phyloP scores from a whole-genome alignment of 805 yeast species.

The Komagataella kurtzmanii region DNA sequence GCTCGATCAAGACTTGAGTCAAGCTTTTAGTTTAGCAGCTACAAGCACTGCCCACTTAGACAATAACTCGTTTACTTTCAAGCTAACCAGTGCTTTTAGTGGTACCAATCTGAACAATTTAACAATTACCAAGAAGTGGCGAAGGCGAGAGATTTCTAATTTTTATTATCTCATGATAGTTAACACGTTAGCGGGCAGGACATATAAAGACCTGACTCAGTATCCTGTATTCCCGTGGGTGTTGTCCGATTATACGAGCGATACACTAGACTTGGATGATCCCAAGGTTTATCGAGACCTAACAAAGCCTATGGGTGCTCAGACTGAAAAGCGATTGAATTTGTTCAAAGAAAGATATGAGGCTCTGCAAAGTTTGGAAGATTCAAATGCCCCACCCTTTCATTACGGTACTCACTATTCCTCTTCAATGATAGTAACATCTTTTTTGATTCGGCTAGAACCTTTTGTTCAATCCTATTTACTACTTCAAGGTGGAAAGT shows the following conservation, averaged over 20 bases:
- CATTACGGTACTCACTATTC: conserved; percentile 93
- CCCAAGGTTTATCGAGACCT: conserved; percentile 59
- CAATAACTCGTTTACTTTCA: conserved; percentile 19
- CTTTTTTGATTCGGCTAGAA: conserved; percentile 60
- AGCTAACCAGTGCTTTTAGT: conserved; percentile 31
- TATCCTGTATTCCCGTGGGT: conserved; percentile 93
- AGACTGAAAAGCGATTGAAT: conserved; percentile 39
- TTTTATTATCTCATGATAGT: conserved; percentile 70
- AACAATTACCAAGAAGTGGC: conserved; percentile 60
- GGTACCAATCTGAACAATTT: conserved; percentile 18
- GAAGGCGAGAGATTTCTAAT: conserved; percentile 64
- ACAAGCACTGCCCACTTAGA: conserved; percentile 4
- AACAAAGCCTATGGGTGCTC: conserved; percentile 90
- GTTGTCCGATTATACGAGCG: conserved; percentile 68
- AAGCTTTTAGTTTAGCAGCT: conserved; percentile 25
- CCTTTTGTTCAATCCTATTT: conserved; percentile 77
- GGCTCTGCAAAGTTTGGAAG: conserved; percentile 50
- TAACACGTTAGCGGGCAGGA: conserved; percentile 78
- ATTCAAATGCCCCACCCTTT: conserved; percentile 55
- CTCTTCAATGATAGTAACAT: conserved; percentile 85
- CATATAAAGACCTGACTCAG: conserved; percentile 80
- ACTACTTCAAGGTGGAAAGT: conserved; percentile 73
- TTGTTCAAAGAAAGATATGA: conserved; percentile 63
- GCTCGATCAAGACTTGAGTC: conserved; percentile 40
- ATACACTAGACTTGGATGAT: conserved; percentile 48